Base-by-base conservation (phyloP, 2,329 filamentous ascomycete species). In the Colletotrichum costaricense region DNA sequence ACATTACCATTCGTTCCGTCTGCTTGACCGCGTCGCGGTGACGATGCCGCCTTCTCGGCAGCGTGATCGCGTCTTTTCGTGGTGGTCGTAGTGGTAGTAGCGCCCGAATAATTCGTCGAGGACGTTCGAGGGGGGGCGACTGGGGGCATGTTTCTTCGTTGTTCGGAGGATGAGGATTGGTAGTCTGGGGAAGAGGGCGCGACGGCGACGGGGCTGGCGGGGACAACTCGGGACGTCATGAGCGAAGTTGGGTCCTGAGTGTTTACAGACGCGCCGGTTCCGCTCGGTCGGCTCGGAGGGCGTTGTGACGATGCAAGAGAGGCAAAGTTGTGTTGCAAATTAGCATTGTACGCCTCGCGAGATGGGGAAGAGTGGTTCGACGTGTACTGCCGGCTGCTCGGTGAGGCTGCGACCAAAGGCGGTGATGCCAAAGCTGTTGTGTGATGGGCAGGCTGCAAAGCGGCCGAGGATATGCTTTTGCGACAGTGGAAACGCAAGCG, bases 101-200 rank as follows among this genome's bases (percentile, higher is more conserved):
- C 72, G 33, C 75, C 77, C 2, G 81, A 69, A 75, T 84, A 83
- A 74, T 84, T 82, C 76, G 91, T 93, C 56, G 94, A 97, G 16
- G 95, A 97, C 8, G 94, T 95, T 79, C 95, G 91, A 46, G 94
- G 94, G 60, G 94, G 95, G 68, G 93, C 92, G 77, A 94, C 88
- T 28, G 94, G 93, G 66, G 93, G 91, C 85, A 88, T 91, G 82
- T 86, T 89, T 83, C 84, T 89, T 84, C 86, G 85, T 78, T 87
- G 86, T 78, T 88, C 88, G 74, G 86, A 84, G 69, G 85, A 78
- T 24, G 85, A 78, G 33, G 84, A 81, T 52, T 85, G 81, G 57
- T 87, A 84, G 59, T 88, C 84, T 72, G 83, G 78, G 33, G 84
- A 80, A 26, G 81, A 77, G 19, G 85, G 81, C 55, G 84, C 75